Evolutionary conservation across 352 stramenopile genomes (phyloP).

Genomic region (Phytophthora multivora): DNA sequence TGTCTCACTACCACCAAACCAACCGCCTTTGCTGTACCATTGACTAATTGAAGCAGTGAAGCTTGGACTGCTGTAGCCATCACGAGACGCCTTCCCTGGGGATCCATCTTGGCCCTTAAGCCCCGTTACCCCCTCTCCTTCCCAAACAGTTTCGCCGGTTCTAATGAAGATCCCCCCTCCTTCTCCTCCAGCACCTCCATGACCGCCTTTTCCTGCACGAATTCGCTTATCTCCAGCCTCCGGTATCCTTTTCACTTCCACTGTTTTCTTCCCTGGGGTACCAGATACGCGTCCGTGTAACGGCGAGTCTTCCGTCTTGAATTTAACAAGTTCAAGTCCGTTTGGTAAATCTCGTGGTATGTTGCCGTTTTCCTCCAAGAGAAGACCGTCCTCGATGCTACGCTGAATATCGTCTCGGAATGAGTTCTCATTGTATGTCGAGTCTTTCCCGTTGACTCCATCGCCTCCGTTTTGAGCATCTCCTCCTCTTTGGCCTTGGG

Average conservation of each 20-base stretch:
- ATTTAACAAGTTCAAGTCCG: not conserved
- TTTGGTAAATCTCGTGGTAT: not conserved
- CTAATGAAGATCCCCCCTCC: conserved; percentile 7
- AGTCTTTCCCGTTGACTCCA: conserved; percentile 11
- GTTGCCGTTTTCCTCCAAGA: not conserved
- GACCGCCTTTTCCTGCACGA: conserved; percentile 9
- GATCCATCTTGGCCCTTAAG: conserved; percentile 1
- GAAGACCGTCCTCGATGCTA: not conserved
- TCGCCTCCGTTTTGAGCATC: conserved; percentile 16
- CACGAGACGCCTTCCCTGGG: conserved; percentile 3
- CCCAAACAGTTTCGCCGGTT: not conserved
- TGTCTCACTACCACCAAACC: not conserved
- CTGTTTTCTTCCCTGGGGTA: not conserved
- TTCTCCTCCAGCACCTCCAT: conserved; percentile 12
- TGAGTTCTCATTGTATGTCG: not conserved
- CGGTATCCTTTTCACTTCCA: not conserved
- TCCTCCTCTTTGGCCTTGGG: conserved; percentile 7
- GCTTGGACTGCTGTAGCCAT: conserved; percentile 9
- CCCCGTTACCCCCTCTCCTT: not conserved
- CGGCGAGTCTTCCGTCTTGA: not conserved
- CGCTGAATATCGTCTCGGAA: not conserved
- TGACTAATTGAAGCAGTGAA: conserved; percentile 10
- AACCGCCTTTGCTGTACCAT: conserved; percentile 21
- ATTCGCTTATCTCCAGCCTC: not conserved
- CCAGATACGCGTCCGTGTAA: not conserved